Conservation (phyloP, 148 eudicot species). For the Salicornia ramosissima region DNA sequence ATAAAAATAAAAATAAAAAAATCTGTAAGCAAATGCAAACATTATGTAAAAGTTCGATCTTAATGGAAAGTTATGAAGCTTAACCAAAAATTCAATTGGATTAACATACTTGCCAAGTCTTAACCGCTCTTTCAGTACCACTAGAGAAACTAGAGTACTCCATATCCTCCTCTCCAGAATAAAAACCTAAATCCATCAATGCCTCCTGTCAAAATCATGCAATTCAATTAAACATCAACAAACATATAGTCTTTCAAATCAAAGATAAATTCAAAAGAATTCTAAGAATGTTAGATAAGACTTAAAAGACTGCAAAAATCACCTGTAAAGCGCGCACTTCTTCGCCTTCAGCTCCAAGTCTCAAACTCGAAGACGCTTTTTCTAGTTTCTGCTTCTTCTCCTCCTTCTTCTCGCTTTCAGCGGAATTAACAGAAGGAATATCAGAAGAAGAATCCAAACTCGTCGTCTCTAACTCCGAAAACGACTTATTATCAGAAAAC, state of each 20-base stretch:
- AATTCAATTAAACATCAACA: not conserved
- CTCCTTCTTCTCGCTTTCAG: slow-evolving; percentile 3
- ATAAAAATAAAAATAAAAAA: no score
- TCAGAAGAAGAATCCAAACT: not conserved
- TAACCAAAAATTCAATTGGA: not conserved
- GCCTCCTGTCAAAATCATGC: slow-evolving; percentile 51
- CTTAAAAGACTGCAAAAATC: not conserved
- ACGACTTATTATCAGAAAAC: slow-evolving; percentile 9
- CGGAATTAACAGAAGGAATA: not conserved
- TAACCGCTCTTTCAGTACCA: slow-evolving; percentile 85
- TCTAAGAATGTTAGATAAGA: not conserved
- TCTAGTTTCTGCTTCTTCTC: slow-evolving; percentile 14
- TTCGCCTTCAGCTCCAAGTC: slow-evolving; percentile 53
- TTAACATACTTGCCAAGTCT: slow-evolving; percentile 94
- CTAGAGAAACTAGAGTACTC: slow-evolving; percentile 74
- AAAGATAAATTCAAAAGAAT: no score
- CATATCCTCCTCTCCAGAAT: slow-evolving; percentile 89
- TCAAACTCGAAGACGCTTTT: slow-evolving; percentile 19
- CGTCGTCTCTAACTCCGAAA: slow-evolving; percentile 8
- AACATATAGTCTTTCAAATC: not conserved
- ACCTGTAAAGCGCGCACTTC: slow-evolving; percentile 78
- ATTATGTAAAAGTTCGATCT: not conserved
- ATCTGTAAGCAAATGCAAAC: not conserved
- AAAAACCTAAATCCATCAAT: slow-evolving; percentile 72
- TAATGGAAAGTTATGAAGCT: not conserved